A percentile compares a stretch with the other conserved stretches of the same genome.
These are phyloP conservation scores for Lachancea dasiensis DNA, from an alignment of 805 yeast genomes.

Conservation along the genomic window DNA sequence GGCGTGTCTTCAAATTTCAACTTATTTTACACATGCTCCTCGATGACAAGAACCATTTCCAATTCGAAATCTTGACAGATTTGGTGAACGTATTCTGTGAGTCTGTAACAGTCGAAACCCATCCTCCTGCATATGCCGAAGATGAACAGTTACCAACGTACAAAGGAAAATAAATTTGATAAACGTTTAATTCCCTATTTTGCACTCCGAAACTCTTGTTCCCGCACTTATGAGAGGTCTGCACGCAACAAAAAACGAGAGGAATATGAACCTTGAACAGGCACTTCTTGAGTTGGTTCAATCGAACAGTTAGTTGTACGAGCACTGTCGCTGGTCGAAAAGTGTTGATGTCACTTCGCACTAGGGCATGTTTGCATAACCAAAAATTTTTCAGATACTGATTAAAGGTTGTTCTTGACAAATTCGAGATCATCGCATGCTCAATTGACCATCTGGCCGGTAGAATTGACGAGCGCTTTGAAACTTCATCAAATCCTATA, in stretches of 20 bases:
- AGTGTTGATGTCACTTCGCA: constrained; percentile 7
- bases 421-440: no score
- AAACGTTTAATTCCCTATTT: no score
- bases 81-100: constrained; percentile 7
- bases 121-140: constrained; percentile 7
- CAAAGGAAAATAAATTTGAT: background rate
- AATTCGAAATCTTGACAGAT: constrained; percentile 23
- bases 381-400: constrained; percentile 4
- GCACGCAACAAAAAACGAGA: background rate
- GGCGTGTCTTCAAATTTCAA: constrained; percentile 26
- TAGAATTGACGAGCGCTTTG: no score
- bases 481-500: no score
- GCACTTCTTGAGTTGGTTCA: no score
- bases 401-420: background rate
- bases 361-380: background rate
- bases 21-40: constrained; percentile 26
- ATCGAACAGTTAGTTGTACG: background rate
- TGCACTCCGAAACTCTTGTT: no score
- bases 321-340: background rate
- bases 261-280: background rate
- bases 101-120: constrained; percentile 3
- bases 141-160: constrained; percentile 7
- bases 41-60: constrained; percentile 14
- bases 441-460: no score
- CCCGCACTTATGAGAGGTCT: no score